Evolutionary conservation across 2,329 filamentous ascomycete genomes (phyloP), one percentile per base, ranked within the genome.

Genomic region (Diplodia mutila): DNA sequence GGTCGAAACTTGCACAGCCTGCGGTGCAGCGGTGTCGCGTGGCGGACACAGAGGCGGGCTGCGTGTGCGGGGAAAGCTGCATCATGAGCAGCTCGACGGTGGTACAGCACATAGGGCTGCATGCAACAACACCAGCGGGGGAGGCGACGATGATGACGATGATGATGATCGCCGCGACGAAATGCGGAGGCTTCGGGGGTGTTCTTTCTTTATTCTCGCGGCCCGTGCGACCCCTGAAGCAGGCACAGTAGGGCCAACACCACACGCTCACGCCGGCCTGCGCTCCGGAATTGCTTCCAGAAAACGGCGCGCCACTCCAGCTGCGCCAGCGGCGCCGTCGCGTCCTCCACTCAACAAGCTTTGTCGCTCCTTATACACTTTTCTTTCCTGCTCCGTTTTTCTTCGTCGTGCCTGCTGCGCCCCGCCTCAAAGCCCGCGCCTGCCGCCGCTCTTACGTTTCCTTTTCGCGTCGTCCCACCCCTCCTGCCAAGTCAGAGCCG

Each of bases 211-310:
- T 63, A 8, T 21, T 5, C 9, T 1, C 34, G n/a, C 21, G 59
- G 59, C 23, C 59, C 39, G 59, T 63, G 59, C 59, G 46, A 63
- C 59, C 59, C 59, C 59, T 63, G 59, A 63, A 46, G 37, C 39
- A 42, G 51, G 25, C 14, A 25, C 51, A 16, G 23, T 12, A 54
- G 27, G n/a, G 59, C 59, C 42, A 63, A 63, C 59, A 63, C 59
- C 59, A 63, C 59, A 51, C 42, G 46, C 59, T 29, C 29, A 48
- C 46, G 59, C 46, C 57, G 57, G 57, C 25, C 39, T 48, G 39
- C 39, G 57, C 34, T 48, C 57, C 57, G 57, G 39, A 48, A 61
- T 49, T 61, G 39, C 42, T 46, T 16, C 34, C 18, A 61, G 57
- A 27, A 32, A 51, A 63, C 59, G 59, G 42, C 59, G 59, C 59